phyloP scores from a whole-genome alignment of 352 stramenopile genomes.

The Globisporangium sylvaticum region DNA sequence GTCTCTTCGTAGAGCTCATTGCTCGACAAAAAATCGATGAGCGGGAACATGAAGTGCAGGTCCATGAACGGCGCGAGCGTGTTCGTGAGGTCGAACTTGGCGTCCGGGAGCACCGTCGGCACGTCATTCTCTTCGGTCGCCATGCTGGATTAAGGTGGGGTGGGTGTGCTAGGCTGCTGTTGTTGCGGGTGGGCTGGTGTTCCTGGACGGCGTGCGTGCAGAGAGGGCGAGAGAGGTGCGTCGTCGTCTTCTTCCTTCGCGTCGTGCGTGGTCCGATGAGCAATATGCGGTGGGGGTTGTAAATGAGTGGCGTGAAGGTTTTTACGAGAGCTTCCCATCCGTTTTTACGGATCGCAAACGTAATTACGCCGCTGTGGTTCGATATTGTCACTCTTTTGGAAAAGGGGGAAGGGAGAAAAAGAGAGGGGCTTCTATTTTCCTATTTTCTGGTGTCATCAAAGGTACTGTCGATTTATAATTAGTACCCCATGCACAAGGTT shows the following conservation, averaged over 20 bases:
- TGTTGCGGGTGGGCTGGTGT: slow-evolving; percentile 6
- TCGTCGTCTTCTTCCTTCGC: slow-evolving; percentile 7
- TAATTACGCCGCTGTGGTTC: slow-evolving; percentile 20
- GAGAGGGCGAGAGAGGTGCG: background rate
- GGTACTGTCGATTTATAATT: slow-evolving; percentile 11
- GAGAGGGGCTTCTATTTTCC: background rate
- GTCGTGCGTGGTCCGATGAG: slow-evolving; percentile 10
- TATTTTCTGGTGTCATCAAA: background rate
- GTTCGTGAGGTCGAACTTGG: slow-evolving; percentile 94
- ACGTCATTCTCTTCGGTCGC: slow-evolving; percentile 41
- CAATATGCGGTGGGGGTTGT: slow-evolving; percentile 10
- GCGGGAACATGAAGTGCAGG: slow-evolving; percentile 96
- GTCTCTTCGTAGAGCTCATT: slow-evolving; percentile 91
- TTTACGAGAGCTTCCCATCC: slow-evolving; percentile 9
- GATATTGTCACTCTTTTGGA: background rate
- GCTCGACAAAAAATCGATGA: slow-evolving; percentile 93
- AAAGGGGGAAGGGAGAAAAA: background rate
- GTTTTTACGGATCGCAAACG: slow-evolving; percentile 18
- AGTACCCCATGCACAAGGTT: background rate
- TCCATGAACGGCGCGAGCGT: slow-evolving; percentile 94
- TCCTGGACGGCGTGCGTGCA: slow-evolving; percentile 1
- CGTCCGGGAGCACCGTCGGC: slow-evolving; percentile 45
- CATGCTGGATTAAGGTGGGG: slow-evolving; percentile 18
- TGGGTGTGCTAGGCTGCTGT: background rate
- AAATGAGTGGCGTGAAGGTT: slow-evolving; percentile 40